Evolutionary conservation across 768 basidiomycete genomes (phyloP).

Genomic region (Tricholoma hemisulphureum): DNA sequence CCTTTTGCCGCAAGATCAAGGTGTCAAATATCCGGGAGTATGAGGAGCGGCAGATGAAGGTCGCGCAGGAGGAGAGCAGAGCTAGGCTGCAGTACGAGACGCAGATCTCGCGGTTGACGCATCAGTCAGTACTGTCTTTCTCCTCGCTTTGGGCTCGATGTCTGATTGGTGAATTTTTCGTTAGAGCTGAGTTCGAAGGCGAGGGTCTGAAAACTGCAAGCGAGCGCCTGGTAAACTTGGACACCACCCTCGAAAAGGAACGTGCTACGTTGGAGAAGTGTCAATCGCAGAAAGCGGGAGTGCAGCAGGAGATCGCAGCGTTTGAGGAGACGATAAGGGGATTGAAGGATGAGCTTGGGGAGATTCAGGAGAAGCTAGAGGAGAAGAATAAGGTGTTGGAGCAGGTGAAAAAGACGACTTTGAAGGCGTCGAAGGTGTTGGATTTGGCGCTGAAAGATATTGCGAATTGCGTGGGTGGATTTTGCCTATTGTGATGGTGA

Average conservation of each 20-base stretch:
- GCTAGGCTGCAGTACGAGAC: slow-evolving; percentile 80
- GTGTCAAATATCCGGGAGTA: slow-evolving; percentile 87
- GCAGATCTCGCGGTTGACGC: slow-evolving; percentile 80
- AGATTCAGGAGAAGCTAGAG: slow-evolving; percentile 62
- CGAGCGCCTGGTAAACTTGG: slow-evolving; percentile 60
- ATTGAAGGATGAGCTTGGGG: slow-evolving; percentile 61
- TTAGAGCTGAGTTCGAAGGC: slow-evolving; percentile 76
- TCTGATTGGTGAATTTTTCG: slow-evolving; percentile 8
- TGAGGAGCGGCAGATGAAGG: slow-evolving; percentile 86
- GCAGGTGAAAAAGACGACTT: slow-evolving; percentile 66
- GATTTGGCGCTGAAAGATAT: slow-evolving; percentile 94
- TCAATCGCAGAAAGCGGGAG: slow-evolving; percentile 50
- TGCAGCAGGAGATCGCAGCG: slow-evolving; percentile 58
- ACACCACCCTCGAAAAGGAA: slow-evolving; percentile 52
- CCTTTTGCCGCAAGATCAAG: slow-evolving; percentile 78
- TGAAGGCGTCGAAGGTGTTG: slow-evolving; percentile 69
- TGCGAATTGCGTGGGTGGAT: slow-evolving; percentile 57
- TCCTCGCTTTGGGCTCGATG: not conserved
- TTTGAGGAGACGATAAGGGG: slow-evolving; percentile 53
- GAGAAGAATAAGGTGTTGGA: slow-evolving; percentile 75
- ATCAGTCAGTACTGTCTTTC: slow-evolving; percentile 60
- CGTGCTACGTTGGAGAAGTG: slow-evolving; percentile 50
- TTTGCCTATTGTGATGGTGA: not conserved
- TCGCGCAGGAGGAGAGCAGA: slow-evolving; percentile 85
- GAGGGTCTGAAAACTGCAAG: slow-evolving; percentile 67